phyloP scores from a whole-genome alignment of 192 early-diverging fungal species.

The Coemansia sp. region DNA sequence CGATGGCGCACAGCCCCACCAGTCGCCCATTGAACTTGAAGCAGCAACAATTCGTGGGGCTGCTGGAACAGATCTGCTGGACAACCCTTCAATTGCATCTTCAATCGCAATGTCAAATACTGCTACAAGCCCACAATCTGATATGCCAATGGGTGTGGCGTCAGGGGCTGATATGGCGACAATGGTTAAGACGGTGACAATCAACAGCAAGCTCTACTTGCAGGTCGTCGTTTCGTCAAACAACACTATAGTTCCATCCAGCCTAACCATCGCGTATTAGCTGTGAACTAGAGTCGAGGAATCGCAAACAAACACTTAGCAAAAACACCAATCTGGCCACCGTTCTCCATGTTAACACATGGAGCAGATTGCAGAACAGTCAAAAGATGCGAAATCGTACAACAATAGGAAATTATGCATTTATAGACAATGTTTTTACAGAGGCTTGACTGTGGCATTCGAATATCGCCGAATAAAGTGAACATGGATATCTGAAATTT shows the following conservation, averaged over 20 bases:
- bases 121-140: not conserved
- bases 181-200: conserved; percentile 28
- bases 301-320: too few relatives aligned
- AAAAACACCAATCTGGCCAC: too few relatives aligned
- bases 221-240: conserved; percentile 45
- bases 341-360: too few relatives aligned
- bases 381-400: not conserved
- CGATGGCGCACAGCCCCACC: conserved; percentile 15
- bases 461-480: too few relatives aligned
- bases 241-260: conserved; percentile 42
- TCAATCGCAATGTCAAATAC: not conserved
- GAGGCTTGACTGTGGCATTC: too few relatives aligned
- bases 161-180: conserved; percentile 12
- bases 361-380: not conserved
- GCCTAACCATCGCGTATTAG: conserved; percentile 35
- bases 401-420: too few relatives aligned
- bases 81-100: not conserved
- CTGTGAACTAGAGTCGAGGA: not conserved
- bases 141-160: not conserved
- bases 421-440: too few relatives aligned
- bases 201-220: conserved; percentile 31
- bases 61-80: conserved; percentile 2
- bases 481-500: too few relatives aligned
- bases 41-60: conserved; percentile 4
- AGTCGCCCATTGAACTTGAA: conserved; percentile 17